phyloP scores from a whole-genome alignment of 768 basidiomycete genomes.

The Termitomyces heimii region DNA sequence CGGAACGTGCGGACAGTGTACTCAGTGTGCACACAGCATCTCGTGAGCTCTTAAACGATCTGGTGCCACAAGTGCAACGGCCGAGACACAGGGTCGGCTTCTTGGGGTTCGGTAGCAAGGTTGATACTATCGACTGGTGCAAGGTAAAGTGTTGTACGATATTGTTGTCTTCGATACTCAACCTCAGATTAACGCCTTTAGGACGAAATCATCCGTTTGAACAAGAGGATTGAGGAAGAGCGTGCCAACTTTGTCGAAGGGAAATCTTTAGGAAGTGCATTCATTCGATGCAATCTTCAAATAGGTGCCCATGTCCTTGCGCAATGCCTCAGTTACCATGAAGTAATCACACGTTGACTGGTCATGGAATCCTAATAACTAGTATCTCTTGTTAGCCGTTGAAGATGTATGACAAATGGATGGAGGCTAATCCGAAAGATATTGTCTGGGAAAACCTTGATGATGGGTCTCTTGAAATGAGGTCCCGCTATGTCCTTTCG shows the following conservation, averaged over 20 bases:
- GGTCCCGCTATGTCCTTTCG: conserved; percentile 45
- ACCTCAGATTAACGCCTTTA: neutral
- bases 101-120: neutral
- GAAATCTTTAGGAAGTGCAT: conserved; percentile 48
- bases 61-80: neutral
- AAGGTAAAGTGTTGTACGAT: neutral
- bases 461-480: conserved; percentile 46
- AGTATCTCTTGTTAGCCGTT: conserved; percentile 31
- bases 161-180: neutral
- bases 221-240: conserved; percentile 37
- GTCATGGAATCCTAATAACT: neutral
- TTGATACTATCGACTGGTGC: neutral
- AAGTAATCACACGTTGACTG: conserved; percentile 21
- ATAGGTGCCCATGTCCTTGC: conserved; percentile 69
- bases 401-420: conserved; percentile 54
- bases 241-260: conserved; percentile 31
- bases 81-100: neutral
- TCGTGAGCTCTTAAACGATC: neutral
- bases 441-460: conserved; percentile 57
- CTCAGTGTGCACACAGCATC: neutral
- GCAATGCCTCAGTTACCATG: conserved; percentile 52
- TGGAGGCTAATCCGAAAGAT: conserved; percentile 48
- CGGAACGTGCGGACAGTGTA: neutral
- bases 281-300: conserved; percentile 67
- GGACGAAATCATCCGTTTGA: conserved; percentile 4